Conservation (phyloP, 2,329 filamentous ascomycete species). For the Diplodia sapinea region DNA sequence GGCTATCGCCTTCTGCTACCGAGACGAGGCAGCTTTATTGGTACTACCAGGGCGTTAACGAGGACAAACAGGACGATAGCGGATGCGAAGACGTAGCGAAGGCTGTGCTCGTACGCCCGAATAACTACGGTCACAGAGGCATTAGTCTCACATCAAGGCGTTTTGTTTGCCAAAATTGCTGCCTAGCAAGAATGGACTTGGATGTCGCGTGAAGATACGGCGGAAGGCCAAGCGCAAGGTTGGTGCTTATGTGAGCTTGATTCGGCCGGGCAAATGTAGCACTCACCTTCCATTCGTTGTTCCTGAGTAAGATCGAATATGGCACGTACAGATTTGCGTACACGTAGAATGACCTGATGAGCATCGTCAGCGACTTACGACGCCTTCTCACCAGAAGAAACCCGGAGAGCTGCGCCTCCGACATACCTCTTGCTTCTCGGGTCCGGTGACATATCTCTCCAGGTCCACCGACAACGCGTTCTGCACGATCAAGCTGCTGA, state of each 20-base stretch:
- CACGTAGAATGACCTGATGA: conserved; percentile 51
- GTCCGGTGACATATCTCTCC: conserved; percentile 62
- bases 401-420: not conserved
- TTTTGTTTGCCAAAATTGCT: not conserved
- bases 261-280: not conserved
- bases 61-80: conserved; percentile 56
- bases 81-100: conserved; percentile 52
- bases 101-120: conserved; percentile 46
- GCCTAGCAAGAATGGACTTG: not conserved
- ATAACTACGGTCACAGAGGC: conserved; percentile 40
- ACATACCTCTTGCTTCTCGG: conserved; percentile 59
- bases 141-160: not conserved
- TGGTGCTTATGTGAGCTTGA: conserved; percentile 12
- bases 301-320: conserved; percentile 54
- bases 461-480: conserved; percentile 70
- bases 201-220: not conserved
- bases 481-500: conserved; percentile 74
- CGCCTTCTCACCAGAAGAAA: not conserved
- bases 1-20: conserved; percentile 40
- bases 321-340: conserved; percentile 58
- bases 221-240: not conserved
- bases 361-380: conserved; percentile 11
- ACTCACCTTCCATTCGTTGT: conserved; percentile 56
- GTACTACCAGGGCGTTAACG: conserved; percentile 57
- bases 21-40: conserved; percentile 62